Percentiles rank a stretch among this genome's conserved stretches.
Evolutionary conservation across 176 grass and related monocot genomes (phyloP).

Genomic region (Miscanthus lutarioriparius): DNA sequence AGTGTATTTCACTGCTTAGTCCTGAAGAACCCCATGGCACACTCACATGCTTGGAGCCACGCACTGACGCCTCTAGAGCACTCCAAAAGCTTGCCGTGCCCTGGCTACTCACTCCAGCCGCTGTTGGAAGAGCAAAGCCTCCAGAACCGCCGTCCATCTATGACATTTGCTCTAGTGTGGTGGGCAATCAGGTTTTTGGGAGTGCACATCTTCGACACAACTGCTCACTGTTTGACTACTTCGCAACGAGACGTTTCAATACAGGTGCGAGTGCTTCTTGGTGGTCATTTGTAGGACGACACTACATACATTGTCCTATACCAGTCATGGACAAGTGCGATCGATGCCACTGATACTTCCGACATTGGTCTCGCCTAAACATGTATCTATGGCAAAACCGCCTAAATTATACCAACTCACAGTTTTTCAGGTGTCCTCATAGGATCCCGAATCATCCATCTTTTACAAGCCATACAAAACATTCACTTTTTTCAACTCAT

Average conservation of each 20-base stretch:
- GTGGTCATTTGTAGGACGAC: not conserved
- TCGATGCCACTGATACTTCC: not conserved
- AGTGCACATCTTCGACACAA: not conserved
- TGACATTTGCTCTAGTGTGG: too few relatives aligned
- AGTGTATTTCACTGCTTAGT: too few relatives aligned
- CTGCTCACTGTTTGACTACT: not conserved
- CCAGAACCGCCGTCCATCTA: too few relatives aligned
- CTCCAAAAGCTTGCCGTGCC: too few relatives aligned
- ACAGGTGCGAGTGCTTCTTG: not conserved
- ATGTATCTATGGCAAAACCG: not conserved
- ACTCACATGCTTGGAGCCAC: too few relatives aligned
- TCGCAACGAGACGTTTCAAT: not conserved
- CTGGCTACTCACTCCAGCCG: too few relatives aligned
- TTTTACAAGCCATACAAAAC: not conserved
- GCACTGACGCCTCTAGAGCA: too few relatives aligned
- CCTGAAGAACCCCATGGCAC: too few relatives aligned
- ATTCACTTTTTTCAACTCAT: too few relatives aligned
- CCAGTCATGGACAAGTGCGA: not conserved
- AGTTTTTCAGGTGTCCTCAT: not conserved
- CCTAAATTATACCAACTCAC: not conserved
- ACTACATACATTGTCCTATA: not conserved
- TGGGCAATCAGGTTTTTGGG: not conserved
- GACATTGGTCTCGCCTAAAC: not conserved
- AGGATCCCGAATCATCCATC: not conserved
- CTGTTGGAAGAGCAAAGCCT: too few relatives aligned